These are phyloP conservation scores for Acanthamoeba sp. DNA, from an alignment of 208 protist species.

Conservation along the genomic window DNA sequence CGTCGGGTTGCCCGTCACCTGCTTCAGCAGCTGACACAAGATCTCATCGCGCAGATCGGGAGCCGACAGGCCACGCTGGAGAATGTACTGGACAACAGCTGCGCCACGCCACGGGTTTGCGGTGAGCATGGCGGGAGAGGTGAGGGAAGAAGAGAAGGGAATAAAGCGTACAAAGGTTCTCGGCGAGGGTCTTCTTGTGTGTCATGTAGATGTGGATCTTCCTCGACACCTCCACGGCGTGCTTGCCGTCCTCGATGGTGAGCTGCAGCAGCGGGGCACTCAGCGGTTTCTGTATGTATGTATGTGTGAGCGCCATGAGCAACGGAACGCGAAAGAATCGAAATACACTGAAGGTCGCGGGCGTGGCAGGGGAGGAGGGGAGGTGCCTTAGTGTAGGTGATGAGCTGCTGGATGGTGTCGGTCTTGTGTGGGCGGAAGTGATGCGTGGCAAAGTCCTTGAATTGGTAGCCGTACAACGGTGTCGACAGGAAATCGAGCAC, in stretches of 20 bases:
- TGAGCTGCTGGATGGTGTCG: constrained; percentile 66
- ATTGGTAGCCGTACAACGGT: constrained; percentile 56
- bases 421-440: constrained; percentile 68
- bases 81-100: constrained; percentile 16
- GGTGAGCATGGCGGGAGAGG: no score
- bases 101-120: no score
- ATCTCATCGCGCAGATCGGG: constrained; percentile 64
- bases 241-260: constrained; percentile 39
- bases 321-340: neutral
- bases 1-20: constrained; percentile 59
- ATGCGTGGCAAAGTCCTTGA: constrained; percentile 65
- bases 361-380: neutral
- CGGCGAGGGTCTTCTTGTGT: constrained; percentile 30
- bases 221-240: constrained; percentile 64
- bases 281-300: constrained; percentile 42
- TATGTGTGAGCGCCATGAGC: neutral
- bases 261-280: constrained; percentile 43
- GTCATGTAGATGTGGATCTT: constrained; percentile 61
- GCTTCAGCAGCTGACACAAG: constrained; percentile 63
- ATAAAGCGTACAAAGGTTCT: neutral
- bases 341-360: no score
- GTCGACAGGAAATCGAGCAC: constrained; percentile 55
- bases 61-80: constrained; percentile 47
- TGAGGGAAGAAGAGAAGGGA: neutral
- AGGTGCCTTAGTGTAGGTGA: constrained; percentile 38